Conservation (phyloP, 2,329 filamentous ascomycete species). For the Cryphonectria nitschkei region DNA sequence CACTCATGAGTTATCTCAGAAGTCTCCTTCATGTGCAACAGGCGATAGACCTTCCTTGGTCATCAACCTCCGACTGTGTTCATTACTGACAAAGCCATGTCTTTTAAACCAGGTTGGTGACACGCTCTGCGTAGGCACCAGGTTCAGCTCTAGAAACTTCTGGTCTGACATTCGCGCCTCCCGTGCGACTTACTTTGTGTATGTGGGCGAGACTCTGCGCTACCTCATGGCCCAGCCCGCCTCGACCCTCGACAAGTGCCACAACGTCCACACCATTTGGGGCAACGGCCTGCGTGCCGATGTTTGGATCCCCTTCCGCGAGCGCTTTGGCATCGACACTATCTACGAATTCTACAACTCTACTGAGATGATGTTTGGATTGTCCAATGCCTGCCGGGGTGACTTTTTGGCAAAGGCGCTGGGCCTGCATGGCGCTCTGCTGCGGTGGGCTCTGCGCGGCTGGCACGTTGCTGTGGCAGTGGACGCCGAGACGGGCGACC, state of each 20-base stretch:
- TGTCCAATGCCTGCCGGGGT: constrained; percentile 64
- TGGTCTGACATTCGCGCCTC: constrained; percentile 73
- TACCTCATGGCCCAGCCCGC: constrained; percentile 73
- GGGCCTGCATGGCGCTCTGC: constrained; percentile 70
- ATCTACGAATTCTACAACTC: constrained; percentile 79
- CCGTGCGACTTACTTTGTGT: constrained; percentile 71
- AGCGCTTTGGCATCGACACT: constrained; percentile 64
- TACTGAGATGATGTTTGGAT: constrained; percentile 69
- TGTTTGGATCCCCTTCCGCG: constrained; percentile 67
- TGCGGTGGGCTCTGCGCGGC: constrained; percentile 56
- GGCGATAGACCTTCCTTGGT: neutral
- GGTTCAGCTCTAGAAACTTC: constrained; percentile 71
- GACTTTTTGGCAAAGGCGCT: constrained; percentile 67
- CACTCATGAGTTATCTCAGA: neutral
- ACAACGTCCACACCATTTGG: constrained; percentile 62
- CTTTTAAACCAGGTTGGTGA: constrained; percentile 41
- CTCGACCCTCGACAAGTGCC: constrained; percentile 61
- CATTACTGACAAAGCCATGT: constrained; percentile 31
- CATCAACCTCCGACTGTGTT: constrained; percentile 30
- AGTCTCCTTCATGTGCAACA: neutral
- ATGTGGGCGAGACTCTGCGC: constrained; percentile 77
- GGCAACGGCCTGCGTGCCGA: constrained; percentile 72
- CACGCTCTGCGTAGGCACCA: constrained; percentile 65
- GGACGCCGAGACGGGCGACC: constrained; percentile 69
- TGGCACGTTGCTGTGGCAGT: constrained; percentile 68